Evolutionary conservation across 2,329 filamentous ascomycete genomes (phyloP).

Genomic region (Ilyonectria robusta): DNA sequence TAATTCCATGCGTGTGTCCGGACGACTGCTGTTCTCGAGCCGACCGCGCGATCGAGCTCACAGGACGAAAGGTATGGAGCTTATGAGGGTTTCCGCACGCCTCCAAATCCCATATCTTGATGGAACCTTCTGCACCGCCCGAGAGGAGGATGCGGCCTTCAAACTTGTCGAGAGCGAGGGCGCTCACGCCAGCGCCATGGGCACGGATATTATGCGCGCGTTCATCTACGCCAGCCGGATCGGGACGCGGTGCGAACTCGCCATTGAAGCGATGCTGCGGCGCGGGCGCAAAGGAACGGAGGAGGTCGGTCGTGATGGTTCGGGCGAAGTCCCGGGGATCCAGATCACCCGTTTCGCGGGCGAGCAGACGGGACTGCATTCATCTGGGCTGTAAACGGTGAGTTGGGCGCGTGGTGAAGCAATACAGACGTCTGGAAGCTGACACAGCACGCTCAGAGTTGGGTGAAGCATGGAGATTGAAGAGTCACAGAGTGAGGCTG

Average conservation of each 20-base stretch:
- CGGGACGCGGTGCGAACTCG: slow-evolving; percentile 38
- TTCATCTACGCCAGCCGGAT: slow-evolving; percentile 44
- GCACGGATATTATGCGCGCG: slow-evolving; percentile 67
- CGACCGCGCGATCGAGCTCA: slow-evolving; percentile 64
- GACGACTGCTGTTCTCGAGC: slow-evolving; percentile 45
- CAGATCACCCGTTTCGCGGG: slow-evolving; percentile 80
- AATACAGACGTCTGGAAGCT: neutral
- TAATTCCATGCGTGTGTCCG: slow-evolving; percentile 79
- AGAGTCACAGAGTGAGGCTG: slow-evolving; percentile 15
- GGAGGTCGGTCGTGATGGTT: slow-evolving; percentile 74
- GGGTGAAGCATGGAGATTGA: slow-evolving; percentile 7
- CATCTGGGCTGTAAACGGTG: slow-evolving; percentile 48
- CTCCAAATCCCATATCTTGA: slow-evolving; percentile 91
- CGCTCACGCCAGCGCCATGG: slow-evolving; percentile 84
- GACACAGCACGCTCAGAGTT: neutral
- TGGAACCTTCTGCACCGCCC: slow-evolving; percentile 86
- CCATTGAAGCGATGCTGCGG: slow-evolving; percentile 80
- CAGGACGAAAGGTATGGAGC: slow-evolving; percentile 67
- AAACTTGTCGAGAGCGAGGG: slow-evolving; percentile 84
- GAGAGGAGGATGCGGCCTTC: slow-evolving; percentile 85
- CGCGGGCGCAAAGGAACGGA: slow-evolving; percentile 78
- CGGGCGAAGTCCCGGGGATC: slow-evolving; percentile 74
- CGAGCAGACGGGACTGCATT: slow-evolving; percentile 83
- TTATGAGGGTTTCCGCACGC: slow-evolving; percentile 61
- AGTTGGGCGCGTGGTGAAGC: neutral